phyloP scores from a whole-genome alignment of 495 filamentous ascomycete species.

The Aspergillus saccharolyticus region DNA sequence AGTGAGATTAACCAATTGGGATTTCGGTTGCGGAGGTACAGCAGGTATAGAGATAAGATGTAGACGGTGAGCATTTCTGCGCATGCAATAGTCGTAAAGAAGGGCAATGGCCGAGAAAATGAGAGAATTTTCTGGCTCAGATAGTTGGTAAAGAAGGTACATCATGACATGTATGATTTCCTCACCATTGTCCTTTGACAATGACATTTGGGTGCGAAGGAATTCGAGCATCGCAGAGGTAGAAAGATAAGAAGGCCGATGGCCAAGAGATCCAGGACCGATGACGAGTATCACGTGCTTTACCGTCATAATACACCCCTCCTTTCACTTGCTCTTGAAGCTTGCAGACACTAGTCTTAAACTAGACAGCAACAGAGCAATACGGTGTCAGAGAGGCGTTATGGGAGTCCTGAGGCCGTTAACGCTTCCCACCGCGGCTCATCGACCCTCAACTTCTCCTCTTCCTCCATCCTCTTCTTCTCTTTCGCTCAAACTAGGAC shows the following conservation, averaged over 20 bases:
- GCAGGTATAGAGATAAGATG: not conserved
- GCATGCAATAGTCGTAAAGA: not conserved
- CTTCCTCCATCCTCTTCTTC: not conserved
- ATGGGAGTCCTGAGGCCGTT: slow-evolving; percentile 14
- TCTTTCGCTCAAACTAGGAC: not conserved
- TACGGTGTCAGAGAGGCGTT: slow-evolving; percentile 7
- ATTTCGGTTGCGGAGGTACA: not conserved
- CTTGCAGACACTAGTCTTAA: not conserved
- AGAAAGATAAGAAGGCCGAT: not conserved
- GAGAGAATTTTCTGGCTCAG: too few relatives aligned
- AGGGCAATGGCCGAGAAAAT: not conserved
- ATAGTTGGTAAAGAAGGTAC: too few relatives aligned
- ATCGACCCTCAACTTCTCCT: not conserved
- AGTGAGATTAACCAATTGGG: not conserved
- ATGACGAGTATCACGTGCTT: slow-evolving; percentile 16
- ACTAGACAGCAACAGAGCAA: not conserved
- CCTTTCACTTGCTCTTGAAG: not conserved
- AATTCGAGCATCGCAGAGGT: not conserved
- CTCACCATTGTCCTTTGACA: too few relatives aligned
- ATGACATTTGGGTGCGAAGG: too few relatives aligned
- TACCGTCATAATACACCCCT: slow-evolving; percentile 14
- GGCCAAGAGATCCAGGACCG: not conserved
- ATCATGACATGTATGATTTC: too few relatives aligned
- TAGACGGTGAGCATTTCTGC: not conserved
- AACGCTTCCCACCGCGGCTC: not conserved